Percentiles rank a stretch among this genome's conserved stretches.
phyloP scores from a whole-genome alignment of 2,329 filamentous ascomycete species.

The Verticillium klebahnii region DNA sequence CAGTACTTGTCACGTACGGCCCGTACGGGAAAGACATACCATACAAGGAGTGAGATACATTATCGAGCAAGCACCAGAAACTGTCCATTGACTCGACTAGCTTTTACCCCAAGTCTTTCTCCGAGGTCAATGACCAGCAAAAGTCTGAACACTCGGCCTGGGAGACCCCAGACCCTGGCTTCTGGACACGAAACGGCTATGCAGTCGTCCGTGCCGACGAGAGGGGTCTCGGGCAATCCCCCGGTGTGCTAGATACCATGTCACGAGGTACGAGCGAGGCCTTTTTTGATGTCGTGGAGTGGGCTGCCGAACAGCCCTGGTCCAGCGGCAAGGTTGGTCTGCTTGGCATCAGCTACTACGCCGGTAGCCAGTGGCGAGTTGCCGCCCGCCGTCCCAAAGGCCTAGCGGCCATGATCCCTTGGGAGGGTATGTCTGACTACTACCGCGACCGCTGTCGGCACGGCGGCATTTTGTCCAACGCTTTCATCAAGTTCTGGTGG shows the following conservation, averaged over 20 bases:
- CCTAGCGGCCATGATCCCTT: constrained; percentile 42
- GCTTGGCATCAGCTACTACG: constrained; percentile 44
- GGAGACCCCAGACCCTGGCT: constrained; percentile 55
- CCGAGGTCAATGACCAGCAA: constrained; percentile 49
- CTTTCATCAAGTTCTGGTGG: constrained; percentile 63
- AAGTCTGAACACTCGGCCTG: constrained; percentile 50
- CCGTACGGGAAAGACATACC: constrained; percentile 71
- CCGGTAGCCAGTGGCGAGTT: constrained; percentile 42
- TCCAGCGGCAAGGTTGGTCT: constrained; percentile 43
- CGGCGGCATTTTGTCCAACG: constrained; percentile 55
- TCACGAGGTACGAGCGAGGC: constrained; percentile 40
- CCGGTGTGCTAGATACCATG: constrained; percentile 44
- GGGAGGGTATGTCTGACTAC: constrained; percentile 51
- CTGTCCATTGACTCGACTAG: constrained; percentile 11
- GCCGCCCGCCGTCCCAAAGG: constrained; percentile 41
- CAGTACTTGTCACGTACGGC: constrained; percentile 66
- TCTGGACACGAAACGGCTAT: constrained; percentile 51
- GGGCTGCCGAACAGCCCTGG: constrained; percentile 42
- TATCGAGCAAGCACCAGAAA: too few relatives aligned
- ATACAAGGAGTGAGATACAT: constrained; percentile 43
- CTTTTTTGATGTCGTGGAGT: constrained; percentile 46
- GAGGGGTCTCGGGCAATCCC: constrained; percentile 41
- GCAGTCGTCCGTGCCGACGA: constrained; percentile 51
- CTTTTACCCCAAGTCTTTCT: constrained; percentile 34
- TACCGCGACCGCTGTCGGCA: constrained; percentile 56